These are phyloP conservation scores for Vickermania ingenoplastis DNA, from an alignment of 208 protist species.

Conservation along the genomic window DNA sequence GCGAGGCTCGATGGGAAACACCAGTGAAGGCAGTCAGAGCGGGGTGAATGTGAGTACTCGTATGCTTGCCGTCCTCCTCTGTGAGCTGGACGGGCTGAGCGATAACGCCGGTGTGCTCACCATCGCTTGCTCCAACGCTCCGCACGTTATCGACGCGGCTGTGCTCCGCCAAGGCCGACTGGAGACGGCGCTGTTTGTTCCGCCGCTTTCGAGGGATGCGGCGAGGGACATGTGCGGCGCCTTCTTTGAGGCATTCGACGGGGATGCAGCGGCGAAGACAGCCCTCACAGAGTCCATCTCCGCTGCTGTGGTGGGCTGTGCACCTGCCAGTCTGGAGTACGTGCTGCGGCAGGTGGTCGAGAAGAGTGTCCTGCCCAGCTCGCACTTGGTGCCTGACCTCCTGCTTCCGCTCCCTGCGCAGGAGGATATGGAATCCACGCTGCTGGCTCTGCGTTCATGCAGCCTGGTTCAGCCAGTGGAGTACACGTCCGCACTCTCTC, in stretches of 20 bases:
- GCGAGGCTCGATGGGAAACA: constrained; percentile 26
- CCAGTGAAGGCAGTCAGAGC: constrained; percentile 6
- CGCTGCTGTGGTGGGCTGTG: constrained; percentile 23
- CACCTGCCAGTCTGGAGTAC: constrained; percentile 35
- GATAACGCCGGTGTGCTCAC: constrained; percentile 85
- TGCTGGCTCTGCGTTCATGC: background rate
- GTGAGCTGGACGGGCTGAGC: constrained; percentile 96
- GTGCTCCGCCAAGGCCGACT: constrained; percentile 94
- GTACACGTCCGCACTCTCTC: background rate
- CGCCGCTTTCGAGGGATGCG: constrained; percentile 35
- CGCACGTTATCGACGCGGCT: constrained; percentile 87
- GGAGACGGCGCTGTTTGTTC: constrained; percentile 65
- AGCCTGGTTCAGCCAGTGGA: background rate
- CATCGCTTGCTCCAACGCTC: constrained; percentile 75
- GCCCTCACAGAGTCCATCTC: constrained; percentile 19
- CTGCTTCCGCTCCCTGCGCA: background rate
- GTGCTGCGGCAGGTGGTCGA: constrained; percentile 63
- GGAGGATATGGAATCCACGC: background rate
- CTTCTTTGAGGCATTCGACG: constrained; percentile 52
- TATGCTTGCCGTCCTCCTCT: constrained; percentile 94
- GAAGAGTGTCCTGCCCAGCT: constrained; percentile 1
- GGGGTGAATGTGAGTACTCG: constrained; percentile 56
- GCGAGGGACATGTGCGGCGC: constrained; percentile 30
- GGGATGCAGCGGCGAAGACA: background rate
- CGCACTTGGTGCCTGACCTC: background rate